Conservation (phyloP, 441 rosid genomes). For the Rhodomyrtus psidioides region DNA sequence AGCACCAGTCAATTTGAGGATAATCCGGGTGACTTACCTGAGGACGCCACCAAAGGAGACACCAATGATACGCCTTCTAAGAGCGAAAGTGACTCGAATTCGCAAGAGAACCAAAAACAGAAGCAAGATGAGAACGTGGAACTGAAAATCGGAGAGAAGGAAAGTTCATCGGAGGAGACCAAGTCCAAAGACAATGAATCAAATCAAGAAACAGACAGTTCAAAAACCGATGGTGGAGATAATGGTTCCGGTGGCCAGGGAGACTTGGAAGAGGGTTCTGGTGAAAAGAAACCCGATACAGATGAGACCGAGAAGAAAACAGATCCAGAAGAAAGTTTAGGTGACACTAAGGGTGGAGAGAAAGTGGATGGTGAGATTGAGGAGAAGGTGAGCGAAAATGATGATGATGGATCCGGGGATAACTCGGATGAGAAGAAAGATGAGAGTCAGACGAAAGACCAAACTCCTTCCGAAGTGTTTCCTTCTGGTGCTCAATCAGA, state of each 20-base stretch:
- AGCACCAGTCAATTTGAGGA: constrained; percentile 38
- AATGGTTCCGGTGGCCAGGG: constrained; percentile 27
- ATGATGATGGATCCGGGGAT: constrained; percentile 26
- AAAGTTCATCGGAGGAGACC: constrained; percentile 5
- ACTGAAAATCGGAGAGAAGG: background rate
- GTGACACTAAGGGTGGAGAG: constrained; percentile 22
- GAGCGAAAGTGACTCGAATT: constrained; percentile 14
- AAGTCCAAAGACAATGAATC: constrained; percentile 7
- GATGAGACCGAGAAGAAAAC: constrained; percentile 24
- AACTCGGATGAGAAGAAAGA: constrained; percentile 28
- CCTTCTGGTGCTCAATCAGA: constrained; percentile 82
- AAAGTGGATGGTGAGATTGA: constrained; percentile 28
- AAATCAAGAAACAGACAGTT: constrained; percentile 22
- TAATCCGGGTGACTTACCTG: constrained; percentile 42
- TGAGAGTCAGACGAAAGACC: constrained; percentile 33
- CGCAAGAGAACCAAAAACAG: constrained; percentile 31
- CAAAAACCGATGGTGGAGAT: constrained; percentile 24
- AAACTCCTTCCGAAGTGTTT: constrained; percentile 38
- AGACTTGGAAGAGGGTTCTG: constrained; percentile 23
- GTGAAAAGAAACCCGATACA: constrained; percentile 27
- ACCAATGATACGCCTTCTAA: constrained; percentile 11
- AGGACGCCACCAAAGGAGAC: constrained; percentile 50
- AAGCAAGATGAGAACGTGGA: constrained; percentile 21
- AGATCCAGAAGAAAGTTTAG: constrained; percentile 14
- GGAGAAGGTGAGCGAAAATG: constrained; percentile 35